Base-by-base conservation (phyloP, 2,329 filamentous ascomycete species). In the Aspergillus spinulosporus region DNA sequence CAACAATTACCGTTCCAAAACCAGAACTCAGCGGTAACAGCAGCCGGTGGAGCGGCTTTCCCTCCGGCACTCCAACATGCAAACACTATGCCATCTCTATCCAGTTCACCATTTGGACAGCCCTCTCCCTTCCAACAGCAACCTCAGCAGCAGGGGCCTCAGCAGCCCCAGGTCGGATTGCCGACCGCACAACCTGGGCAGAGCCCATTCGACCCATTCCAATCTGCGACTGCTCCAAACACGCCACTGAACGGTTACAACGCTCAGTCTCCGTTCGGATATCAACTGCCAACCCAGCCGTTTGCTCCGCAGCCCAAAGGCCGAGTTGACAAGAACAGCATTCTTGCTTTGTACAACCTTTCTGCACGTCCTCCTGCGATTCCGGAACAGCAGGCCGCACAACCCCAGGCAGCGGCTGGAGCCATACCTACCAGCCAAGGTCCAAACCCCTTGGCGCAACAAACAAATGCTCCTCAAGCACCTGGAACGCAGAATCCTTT, bases 321-420 rank as follows among this genome's bases (percentile, higher is more conserved):
- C 15, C 71, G 74, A 36, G 68, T 79, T 57, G 75, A 80, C 57
- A 80, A 79, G 61, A 73, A 70, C 37, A 75, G 72, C 50, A 80
- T 80, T 46, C 68, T 80, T 36, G 73, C 77, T 11, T 66, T 80
- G 9, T 80, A 78, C 60, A 78, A 75, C 53, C 70, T 78, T 52
- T 73, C 76, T 11, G 68, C 72, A 14, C 62, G 72, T 7, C 66
- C 71, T 54, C 65, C 73, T 40, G 63, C 71, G 0, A 73, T 72
- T 14, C 65, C 68, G 29, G 66, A 75, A 58, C 72, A 74, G 56
- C 63, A 66, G 21, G 63, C 65, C 21, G 21, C 21, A 45, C 21
- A 21, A 34, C 56, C 68, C 65, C 52, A 57, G 39, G 44, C 55
- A 54, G 55, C 60, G 45, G 62, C 65, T 14, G 60, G 60, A 55